These are phyloP conservation scores for Rhizophagus clarus DNA, from an alignment of 192 early-diverging fungal species.

Conservation along the genomic window DNA sequence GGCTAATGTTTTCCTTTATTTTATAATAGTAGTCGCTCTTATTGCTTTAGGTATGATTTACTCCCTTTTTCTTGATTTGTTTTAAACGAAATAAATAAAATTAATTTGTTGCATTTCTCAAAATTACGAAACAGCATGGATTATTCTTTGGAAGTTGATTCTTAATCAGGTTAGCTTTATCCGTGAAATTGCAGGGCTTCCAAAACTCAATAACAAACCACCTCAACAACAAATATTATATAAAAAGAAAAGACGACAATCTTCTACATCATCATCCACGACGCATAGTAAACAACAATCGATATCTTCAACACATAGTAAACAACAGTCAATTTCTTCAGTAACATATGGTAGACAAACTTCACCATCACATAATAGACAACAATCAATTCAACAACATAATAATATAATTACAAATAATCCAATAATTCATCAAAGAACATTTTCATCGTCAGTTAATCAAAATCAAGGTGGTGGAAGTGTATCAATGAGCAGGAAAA, in stretches of 20 bases:
- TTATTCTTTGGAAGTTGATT: background rate
- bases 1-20: background rate
- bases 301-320: background rate
- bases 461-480: background rate
- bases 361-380: background rate
- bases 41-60: background rate
- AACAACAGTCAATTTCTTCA: background rate
- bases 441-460: background rate
- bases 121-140: background rate
- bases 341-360: too few relatives aligned
- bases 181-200: background rate
- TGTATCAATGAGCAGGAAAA: background rate
- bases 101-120: too few relatives aligned
- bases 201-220: background rate
- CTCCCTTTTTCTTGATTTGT: too few relatives aligned
- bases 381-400: background rate
- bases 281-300: background rate
- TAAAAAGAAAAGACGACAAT: background rate
- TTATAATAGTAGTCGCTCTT: background rate
- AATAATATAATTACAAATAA: background rate
- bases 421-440: background rate
- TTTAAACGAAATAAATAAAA: too few relatives aligned
- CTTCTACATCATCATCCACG: background rate
- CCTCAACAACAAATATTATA: background rate
- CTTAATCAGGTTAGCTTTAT: background rate